phyloP scores from a whole-genome alignment of 371 early-diverging fungal genomes.

The Circinella minor region DNA sequence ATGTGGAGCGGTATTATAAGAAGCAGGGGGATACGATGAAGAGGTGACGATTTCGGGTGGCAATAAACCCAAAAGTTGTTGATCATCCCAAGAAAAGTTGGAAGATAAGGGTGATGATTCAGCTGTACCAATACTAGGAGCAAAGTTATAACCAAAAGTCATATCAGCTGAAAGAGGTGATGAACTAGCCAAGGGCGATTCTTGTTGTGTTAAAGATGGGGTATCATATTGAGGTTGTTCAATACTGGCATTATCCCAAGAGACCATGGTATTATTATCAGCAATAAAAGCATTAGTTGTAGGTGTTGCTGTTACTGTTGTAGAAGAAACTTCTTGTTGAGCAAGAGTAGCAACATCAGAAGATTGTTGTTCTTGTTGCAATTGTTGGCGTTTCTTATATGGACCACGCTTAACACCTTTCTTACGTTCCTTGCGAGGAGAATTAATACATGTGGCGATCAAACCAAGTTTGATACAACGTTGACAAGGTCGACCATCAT shows the following conservation, averaged over 20 bases:
- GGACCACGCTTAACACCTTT: constrained; percentile 88
- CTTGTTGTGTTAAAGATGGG: constrained; percentile 17
- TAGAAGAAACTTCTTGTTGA: not conserved
- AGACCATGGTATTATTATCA: not conserved
- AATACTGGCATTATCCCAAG: not conserved
- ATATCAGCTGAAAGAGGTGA: constrained; percentile 15
- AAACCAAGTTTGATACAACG: constrained; percentile 83
- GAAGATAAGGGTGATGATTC: not conserved
- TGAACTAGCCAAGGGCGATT: constrained; percentile 9
- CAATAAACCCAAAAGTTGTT: constrained; percentile 7
- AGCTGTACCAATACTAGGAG: not conserved
- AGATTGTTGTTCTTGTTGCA: not conserved
- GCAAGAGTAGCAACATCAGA: not conserved
- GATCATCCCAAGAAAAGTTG: constrained; percentile 2
- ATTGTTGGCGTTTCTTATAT: constrained; percentile 62
- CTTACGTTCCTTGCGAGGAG: constrained; percentile 83
- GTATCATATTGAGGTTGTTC: not conserved
- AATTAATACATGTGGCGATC: constrained; percentile 76
- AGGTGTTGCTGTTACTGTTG: not conserved
- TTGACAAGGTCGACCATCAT: constrained; percentile 85
- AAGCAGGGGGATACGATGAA: no score
- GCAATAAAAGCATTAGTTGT: not conserved
- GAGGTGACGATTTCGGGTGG: not conserved
- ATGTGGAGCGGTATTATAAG: not conserved
- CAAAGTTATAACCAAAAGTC: not conserved